phyloP scores from a whole-genome alignment of 108 stramenopile genomes.

The Mayamaea pseudoterrestris region DNA sequence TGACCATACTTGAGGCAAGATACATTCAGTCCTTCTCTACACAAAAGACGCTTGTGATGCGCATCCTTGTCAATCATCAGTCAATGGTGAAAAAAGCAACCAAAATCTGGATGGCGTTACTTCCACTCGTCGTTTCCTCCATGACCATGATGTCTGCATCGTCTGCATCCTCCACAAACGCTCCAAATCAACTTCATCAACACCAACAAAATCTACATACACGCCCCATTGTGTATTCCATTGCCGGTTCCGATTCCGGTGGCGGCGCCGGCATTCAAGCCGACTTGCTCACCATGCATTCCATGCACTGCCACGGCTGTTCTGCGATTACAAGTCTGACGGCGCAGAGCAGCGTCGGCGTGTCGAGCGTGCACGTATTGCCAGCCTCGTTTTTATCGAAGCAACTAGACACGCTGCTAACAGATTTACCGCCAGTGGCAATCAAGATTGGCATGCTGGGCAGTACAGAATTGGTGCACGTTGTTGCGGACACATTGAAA shows the following conservation, averaged over 20 bases:
- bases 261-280: slow-evolving; percentile 95
- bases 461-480: slow-evolving; percentile 45
- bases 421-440: slow-evolving; percentile 70
- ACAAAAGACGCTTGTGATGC: no score
- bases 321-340: slow-evolving; percentile 87
- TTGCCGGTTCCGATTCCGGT: slow-evolving; percentile 90
- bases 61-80: no score
- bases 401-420: slow-evolving; percentile 49
- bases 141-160: no score
- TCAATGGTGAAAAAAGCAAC: no score
- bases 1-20: no score
- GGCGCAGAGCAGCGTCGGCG: slow-evolving; percentile 72
- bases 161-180: no score
- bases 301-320: slow-evolving; percentile 81
- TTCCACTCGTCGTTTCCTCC: no score
- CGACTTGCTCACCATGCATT: slow-evolving; percentile 80
- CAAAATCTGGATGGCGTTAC: no score
- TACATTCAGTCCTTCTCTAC: no score
- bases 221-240: slow-evolving; percentile 86
- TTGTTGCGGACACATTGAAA: slow-evolving; percentile 53
- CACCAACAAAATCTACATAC: no score
- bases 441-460: slow-evolving; percentile 91
- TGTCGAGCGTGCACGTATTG: slow-evolving; percentile 51
- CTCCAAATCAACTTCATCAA: slow-evolving; percentile 15
- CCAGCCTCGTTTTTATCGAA: slow-evolving; percentile 35